Conservation (phyloP, 495 filamentous ascomycete species). For the Rostrohypoxylon terebratum region DNA sequence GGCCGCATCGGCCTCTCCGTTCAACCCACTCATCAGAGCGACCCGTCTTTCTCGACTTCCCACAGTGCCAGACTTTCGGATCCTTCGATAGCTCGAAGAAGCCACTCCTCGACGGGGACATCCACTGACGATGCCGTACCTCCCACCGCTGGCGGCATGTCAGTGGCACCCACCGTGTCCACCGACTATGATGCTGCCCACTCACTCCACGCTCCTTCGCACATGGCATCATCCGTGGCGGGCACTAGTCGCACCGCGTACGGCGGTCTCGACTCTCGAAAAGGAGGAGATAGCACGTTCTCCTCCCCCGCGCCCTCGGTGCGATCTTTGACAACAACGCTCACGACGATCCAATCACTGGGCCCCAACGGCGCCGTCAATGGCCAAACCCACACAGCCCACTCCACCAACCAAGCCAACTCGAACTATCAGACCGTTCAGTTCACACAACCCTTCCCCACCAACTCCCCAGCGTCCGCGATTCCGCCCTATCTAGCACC, state of each 20-base stretch:
- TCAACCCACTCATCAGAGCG: constrained; percentile 62
- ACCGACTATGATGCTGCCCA: constrained; percentile 81
- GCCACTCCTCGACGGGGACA: constrained; percentile 64
- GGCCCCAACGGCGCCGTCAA: constrained; percentile 73
- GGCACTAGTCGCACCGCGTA: constrained; percentile 75
- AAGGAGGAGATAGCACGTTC: constrained; percentile 87
- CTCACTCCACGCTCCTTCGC: constrained; percentile 81
- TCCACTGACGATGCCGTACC: constrained; percentile 70
- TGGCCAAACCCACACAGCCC: constrained; percentile 50
- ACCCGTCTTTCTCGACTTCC: constrained; percentile 68
- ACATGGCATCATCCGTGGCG: constrained; percentile 70
- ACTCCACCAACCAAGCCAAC: constrained; percentile 61
- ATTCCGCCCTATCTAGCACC: constrained; percentile 82
- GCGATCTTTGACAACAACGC: constrained; percentile 90
- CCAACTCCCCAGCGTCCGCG: constrained; percentile 76
- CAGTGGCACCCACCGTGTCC: constrained; percentile 78
- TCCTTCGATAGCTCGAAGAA: constrained; percentile 58
- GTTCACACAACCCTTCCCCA: constrained; percentile 92
- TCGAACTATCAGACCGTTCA: constrained; percentile 70
- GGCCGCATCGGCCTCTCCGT: constrained; percentile 52
- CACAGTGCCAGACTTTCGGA: constrained; percentile 51
- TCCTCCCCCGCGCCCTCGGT: constrained; percentile 93
- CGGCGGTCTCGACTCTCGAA: constrained; percentile 71
- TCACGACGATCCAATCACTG: constrained; percentile 94
- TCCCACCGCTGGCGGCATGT: constrained; percentile 73